Percentiles rank a stretch among this genome's conserved stretches.
Conservation (phyloP, 2,329 filamentous ascomycete genomes). For the Sarocladium oryzae region DNA sequence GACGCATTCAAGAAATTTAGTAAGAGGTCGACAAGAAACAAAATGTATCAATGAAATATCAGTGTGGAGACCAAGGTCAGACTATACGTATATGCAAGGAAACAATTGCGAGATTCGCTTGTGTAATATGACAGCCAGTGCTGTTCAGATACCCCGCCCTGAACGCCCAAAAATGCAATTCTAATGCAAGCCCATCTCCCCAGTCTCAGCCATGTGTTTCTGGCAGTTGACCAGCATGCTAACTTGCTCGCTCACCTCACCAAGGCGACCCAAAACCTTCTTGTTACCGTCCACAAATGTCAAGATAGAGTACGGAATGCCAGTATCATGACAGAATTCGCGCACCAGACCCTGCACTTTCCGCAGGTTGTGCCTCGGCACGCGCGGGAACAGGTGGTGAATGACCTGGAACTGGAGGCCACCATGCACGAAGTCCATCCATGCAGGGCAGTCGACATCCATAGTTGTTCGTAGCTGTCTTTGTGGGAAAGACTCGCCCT, state of each 20-base stretch:
- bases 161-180: neutral
- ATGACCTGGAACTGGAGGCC: constrained; percentile 86
- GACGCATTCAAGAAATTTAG: no score
- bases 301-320: constrained; percentile 78
- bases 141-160: neutral
- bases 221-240: constrained; percentile 72
- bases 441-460: constrained; percentile 82
- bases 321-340: constrained; percentile 75
- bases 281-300: constrained; percentile 81
- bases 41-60: no score
- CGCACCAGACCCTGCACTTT: constrained; percentile 67
- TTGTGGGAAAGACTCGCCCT: constrained; percentile 80
- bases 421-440: constrained; percentile 86
- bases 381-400: constrained; percentile 77
- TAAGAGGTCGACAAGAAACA: no score
- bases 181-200: constrained; percentile 15
- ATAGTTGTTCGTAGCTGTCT: constrained; percentile 90
- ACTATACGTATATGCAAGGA: no score
- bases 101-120: neutral
- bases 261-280: constrained; percentile 68
- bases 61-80: no score
- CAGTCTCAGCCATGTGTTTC: constrained; percentile 35
- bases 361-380: constrained; percentile 80
- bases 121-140: neutral
- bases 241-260: constrained; percentile 74